Evolutionary conservation across 352 stramenopile genomes (phyloP).

Genomic region (Phytophthora palmivora): DNA sequence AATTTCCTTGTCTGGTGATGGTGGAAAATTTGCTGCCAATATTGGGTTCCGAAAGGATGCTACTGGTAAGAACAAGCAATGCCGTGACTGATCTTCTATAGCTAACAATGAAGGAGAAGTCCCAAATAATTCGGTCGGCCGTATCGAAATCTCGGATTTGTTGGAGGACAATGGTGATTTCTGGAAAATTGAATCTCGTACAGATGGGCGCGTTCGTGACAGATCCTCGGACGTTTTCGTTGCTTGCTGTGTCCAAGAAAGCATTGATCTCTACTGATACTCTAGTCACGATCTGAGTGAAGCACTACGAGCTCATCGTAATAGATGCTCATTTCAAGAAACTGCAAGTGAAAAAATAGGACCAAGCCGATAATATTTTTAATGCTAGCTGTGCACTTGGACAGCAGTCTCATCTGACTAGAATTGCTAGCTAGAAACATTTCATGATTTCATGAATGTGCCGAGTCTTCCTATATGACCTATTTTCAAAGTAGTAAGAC

Average conservation of each 20-base stretch:
- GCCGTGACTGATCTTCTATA: background rate
- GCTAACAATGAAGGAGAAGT: slow-evolving; percentile 8
- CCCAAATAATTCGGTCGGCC: background rate
- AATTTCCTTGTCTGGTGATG: background rate
- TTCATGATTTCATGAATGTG: too few species aligned
- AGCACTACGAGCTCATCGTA: too few species aligned
- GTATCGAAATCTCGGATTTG: background rate
- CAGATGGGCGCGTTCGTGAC: slow-evolving; percentile 1
- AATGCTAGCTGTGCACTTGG: too few species aligned
- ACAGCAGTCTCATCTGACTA: too few species aligned
- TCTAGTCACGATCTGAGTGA: background rate
- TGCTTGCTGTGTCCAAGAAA: slow-evolving; percentile 5
- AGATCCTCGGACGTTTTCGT: background rate
- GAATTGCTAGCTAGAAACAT: too few species aligned
- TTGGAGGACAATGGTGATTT: background rate
- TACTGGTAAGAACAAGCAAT: background rate
- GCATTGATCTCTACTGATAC: slow-evolving; percentile 3
- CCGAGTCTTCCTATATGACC: too few species aligned
- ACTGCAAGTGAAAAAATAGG: too few species aligned
- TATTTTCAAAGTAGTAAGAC: too few species aligned
- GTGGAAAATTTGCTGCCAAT: background rate
- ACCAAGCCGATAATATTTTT: too few species aligned
- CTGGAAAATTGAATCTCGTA: slow-evolving; percentile 7
- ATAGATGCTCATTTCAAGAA: too few species aligned
- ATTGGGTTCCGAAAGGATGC: slow-evolving; percentile 1